Evolutionary conservation across 2,329 filamentous ascomycete species (phyloP).

Genomic region (Colletotrichum tropicale): DNA sequence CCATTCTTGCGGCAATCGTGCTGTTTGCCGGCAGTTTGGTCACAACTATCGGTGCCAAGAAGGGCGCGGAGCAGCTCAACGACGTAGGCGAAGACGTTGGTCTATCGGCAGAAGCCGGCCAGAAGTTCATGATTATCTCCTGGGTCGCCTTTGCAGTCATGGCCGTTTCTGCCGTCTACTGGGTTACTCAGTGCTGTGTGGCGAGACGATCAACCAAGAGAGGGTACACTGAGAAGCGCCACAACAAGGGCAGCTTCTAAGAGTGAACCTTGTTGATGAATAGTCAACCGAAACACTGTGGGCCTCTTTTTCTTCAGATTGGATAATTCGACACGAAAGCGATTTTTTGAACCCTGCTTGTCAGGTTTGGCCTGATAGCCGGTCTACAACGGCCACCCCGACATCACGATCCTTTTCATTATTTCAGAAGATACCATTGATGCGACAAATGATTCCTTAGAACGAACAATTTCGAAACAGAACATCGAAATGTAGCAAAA

Average conservation of each 20-base stretch:
- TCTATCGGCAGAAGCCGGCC: constrained; percentile 45
- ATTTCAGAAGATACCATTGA: constrained; percentile 8
- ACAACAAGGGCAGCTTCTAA: constrained; percentile 31
- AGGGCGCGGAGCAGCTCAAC: constrained; percentile 46
- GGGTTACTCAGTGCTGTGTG: constrained; percentile 38
- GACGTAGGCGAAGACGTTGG: constrained; percentile 47
- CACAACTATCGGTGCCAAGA: constrained; percentile 44
- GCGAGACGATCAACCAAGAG: constrained; percentile 30
- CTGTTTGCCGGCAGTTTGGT: constrained; percentile 48
- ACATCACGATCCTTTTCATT: neutral
- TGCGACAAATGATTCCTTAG: neutral
- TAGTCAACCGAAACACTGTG: neutral
- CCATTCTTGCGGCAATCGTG: constrained; percentile 37
- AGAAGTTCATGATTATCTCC: constrained; percentile 47
- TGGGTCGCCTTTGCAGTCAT: constrained; percentile 55
- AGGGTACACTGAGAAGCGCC: constrained; percentile 13
- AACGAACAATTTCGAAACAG: neutral
- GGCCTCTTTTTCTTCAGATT: neutral
- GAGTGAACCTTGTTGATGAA: neutral
- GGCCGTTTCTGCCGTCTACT: constrained; percentile 42
- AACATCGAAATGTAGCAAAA: neutral
- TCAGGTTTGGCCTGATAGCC: neutral
- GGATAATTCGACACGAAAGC: neutral
- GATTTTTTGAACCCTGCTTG: neutral
- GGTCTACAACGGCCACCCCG: neutral